Conservation (phyloP, 106 monocot genomes). For the Chionographis japonica region DNA sequence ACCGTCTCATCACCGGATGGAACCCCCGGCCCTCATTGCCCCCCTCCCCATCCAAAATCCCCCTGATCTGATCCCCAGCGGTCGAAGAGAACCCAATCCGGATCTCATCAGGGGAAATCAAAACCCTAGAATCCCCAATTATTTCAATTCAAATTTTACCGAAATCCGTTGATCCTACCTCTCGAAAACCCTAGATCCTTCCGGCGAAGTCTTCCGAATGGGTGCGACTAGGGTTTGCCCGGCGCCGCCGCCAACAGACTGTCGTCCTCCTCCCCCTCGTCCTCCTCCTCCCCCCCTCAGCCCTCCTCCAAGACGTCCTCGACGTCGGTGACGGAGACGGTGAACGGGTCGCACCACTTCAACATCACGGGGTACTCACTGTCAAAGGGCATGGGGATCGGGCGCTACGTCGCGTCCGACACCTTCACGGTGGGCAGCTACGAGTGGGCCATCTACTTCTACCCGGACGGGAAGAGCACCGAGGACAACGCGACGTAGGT, state of each 20-base stretch:
- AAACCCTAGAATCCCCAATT: no score
- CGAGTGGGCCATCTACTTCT: slow-evolving; percentile 49
- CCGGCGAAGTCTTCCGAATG: slow-evolving; percentile 2
- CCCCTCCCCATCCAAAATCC: no score
- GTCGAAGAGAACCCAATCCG: no score
- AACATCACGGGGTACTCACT: slow-evolving; percentile 43
- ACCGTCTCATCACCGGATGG: no score
- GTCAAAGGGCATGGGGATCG: slow-evolving; percentile 34
- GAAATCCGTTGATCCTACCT: neutral
- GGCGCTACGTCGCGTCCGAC: slow-evolving; percentile 42
- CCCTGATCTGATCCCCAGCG: no score
- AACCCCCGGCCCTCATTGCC: no score
- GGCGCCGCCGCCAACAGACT: slow-evolving; percentile 15
- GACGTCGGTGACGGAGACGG: slow-evolving; percentile 39
- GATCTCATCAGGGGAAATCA: no score
- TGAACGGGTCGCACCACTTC: slow-evolving; percentile 49
- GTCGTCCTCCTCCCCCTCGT: slow-evolving; percentile 13
- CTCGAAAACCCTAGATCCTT: slow-evolving; percentile 1
- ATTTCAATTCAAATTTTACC: no score
- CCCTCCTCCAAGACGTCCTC: slow-evolving; percentile 32
- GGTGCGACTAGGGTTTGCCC: slow-evolving; percentile 20
- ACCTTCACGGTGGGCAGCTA: slow-evolving; percentile 37
- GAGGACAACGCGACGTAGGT: slow-evolving; percentile 37
- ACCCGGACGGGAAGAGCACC: slow-evolving; percentile 44
- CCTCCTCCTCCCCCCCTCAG: neutral